These are phyloP conservation scores for Porodaedalea pini DNA, from an alignment of 1,284 basidiomycete genomes.

Conservation along the genomic window DNA sequence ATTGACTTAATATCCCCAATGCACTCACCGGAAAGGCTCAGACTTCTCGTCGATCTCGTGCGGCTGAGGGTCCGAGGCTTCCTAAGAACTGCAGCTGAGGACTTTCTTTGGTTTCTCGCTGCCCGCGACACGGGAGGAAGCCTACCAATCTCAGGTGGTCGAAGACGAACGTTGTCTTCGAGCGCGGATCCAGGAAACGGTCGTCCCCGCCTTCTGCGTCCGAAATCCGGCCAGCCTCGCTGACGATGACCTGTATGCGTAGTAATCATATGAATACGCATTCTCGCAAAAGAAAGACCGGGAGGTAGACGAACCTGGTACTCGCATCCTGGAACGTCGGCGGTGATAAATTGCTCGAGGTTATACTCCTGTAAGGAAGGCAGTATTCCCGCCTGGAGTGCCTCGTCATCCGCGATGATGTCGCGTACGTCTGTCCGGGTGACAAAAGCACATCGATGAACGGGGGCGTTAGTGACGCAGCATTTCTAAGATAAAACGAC, in stretches of 20 bases:
- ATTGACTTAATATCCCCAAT: not conserved
- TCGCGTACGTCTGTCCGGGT: conserved; percentile 72
- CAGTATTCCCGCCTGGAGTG: conserved; percentile 71
- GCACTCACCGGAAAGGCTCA: conserved; percentile 70
- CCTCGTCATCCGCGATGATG: conserved; percentile 82
- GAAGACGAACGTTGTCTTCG: conserved; percentile 74
- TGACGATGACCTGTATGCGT: conserved; percentile 64
- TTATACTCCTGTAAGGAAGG: conserved; percentile 83
- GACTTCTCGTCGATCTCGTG: conserved; percentile 60
- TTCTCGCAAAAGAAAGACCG: conserved; percentile 10
- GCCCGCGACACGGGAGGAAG: conserved; percentile 19
- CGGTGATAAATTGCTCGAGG: conserved; percentile 77
- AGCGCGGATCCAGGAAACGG: conserved; percentile 79
- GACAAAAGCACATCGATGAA: conserved; percentile 18
- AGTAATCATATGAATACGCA: not conserved
- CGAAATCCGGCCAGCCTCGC: conserved; percentile 55
- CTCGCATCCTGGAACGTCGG: conserved; percentile 70
- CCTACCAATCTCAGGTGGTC: conserved; percentile 78
- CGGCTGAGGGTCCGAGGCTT: conserved; percentile 68
- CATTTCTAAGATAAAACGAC: conserved; percentile 14
- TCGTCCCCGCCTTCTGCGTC: conserved; percentile 43
- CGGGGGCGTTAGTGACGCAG: conserved; percentile 2
- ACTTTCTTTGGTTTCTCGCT: not conserved
- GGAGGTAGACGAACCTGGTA: conserved; percentile 53
- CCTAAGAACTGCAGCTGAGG: conserved; percentile 40